Evolutionary conservation across 2,329 filamentous ascomycete genomes (phyloP).

Genomic region (Nemania diffusa): DNA sequence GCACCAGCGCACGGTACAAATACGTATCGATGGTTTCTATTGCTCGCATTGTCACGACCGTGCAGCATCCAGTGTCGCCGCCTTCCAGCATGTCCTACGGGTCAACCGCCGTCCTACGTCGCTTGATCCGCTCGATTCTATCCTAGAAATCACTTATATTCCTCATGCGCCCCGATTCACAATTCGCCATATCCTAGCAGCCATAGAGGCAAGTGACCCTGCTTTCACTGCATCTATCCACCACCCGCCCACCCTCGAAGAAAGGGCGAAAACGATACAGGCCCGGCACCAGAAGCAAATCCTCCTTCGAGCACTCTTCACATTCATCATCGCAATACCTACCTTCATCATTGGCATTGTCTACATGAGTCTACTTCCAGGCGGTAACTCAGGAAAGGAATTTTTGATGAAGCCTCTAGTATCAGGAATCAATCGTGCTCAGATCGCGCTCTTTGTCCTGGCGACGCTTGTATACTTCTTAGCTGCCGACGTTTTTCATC

Average conservation of each 20-base stretch:
- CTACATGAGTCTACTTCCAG: constrained; percentile 84
- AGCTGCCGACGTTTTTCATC: constrained; percentile 86
- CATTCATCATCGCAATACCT: constrained; percentile 77
- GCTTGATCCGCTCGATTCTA: constrained; percentile 70
- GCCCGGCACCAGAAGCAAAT: constrained; percentile 75
- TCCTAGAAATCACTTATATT: constrained; percentile 76
- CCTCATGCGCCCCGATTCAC: constrained; percentile 77
- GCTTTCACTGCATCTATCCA: constrained; percentile 76
- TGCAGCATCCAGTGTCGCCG: constrained; percentile 63
- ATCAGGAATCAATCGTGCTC: constrained; percentile 77
- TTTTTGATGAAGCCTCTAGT: constrained; percentile 78
- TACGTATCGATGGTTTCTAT: constrained; percentile 77
- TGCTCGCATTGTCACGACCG: constrained; percentile 75
- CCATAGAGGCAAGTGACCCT: constrained; percentile 73
- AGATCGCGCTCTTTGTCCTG: constrained; percentile 82
- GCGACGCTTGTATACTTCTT: constrained; percentile 89
- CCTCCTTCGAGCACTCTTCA: constrained; percentile 75
- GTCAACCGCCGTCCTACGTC: constrained; percentile 67
- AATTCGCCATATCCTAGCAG: constrained; percentile 76
- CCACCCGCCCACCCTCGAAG: constrained; percentile 84
- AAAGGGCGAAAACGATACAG: constrained; percentile 79
- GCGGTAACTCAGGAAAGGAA: constrained; percentile 65
- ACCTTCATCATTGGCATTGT: constrained; percentile 89
- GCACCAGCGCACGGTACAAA: constrained; percentile 67
- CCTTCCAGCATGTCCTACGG: constrained; percentile 62